Percentiles rank a stretch among this genome's conserved stretches.
These are phyloP conservation scores for Talaromyces piceae DNA, from an alignment of 2,329 filamentous ascomycete genomes.

Conservation along the genomic window DNA sequence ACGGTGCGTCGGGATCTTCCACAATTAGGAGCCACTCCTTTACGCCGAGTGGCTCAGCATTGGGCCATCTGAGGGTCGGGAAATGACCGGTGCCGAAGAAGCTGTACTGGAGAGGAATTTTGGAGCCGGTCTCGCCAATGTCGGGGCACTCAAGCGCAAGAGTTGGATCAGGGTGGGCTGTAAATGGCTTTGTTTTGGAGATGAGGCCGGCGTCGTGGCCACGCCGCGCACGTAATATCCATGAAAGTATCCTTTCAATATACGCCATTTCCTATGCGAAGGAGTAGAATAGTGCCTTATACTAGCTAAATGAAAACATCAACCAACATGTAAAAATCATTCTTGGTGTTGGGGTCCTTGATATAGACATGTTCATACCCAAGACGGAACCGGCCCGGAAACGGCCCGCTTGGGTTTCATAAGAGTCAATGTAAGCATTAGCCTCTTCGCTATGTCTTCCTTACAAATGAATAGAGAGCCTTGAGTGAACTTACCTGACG, in stretches of 20 bases:
- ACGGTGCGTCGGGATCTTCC: slow-evolving; percentile 16
- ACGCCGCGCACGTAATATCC: neutral
- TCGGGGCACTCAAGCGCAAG: slow-evolving; percentile 6
- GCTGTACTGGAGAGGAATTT: slow-evolving; percentile 1
- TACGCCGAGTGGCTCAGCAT: neutral
- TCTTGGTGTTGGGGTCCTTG: no score
- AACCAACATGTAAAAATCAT: no score
- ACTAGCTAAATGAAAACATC: no score
- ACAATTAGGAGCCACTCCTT: slow-evolving; percentile 13
- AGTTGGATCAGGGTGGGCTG: slow-evolving; percentile 1
- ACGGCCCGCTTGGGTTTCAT: neutral
- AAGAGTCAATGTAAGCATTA: neutral
- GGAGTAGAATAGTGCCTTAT: no score
- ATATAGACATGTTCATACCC: no score
- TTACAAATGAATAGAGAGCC: neutral
- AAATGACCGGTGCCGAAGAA: slow-evolving; percentile 1
- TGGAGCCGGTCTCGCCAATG: slow-evolving; percentile 6
- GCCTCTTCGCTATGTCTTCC: neutral
- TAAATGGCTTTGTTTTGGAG: slow-evolving; percentile 2
- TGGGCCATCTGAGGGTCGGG: slow-evolving; percentile 3
- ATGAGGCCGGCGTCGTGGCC: slow-evolving; percentile 7
- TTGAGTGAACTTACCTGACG: no score
- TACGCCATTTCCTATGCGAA: no score
- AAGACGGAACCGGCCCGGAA: neutral
- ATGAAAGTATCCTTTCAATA: slow-evolving; percentile 2